Conservation (phyloP, 2,329 filamentous ascomycete genomes). For the Fusarium sp. region DNA sequence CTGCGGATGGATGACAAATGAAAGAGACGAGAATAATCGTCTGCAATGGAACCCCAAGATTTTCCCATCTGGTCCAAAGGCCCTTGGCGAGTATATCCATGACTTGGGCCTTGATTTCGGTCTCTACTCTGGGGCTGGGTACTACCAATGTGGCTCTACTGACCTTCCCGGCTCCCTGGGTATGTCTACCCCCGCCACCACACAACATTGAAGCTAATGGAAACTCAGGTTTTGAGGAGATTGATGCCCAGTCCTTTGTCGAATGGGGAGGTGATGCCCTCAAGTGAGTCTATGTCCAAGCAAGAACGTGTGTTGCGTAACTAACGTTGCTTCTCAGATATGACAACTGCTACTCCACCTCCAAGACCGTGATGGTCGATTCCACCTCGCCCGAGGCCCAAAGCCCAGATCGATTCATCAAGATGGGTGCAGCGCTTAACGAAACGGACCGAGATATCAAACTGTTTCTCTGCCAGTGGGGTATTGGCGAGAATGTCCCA, state of each 20-base stretch:
- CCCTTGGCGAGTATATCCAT: slow-evolving; percentile 63
- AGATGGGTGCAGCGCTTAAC: slow-evolving; percentile 59
- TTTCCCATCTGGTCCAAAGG: slow-evolving; percentile 64
- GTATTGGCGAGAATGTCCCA: slow-evolving; percentile 60
- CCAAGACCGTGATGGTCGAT: slow-evolving; percentile 56
- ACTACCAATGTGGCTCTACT: slow-evolving; percentile 57
- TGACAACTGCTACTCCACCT: slow-evolving; percentile 62
- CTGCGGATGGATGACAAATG: slow-evolving; percentile 65
- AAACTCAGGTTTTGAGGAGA: slow-evolving; percentile 54
- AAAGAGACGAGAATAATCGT: slow-evolving; percentile 56
- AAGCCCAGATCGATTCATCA: slow-evolving; percentile 56
- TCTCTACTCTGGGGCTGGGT: slow-evolving; percentile 64
- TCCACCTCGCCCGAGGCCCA: slow-evolving; percentile 53
- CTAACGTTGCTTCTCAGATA: slow-evolving; percentile 47
- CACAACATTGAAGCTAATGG: rapidly evolving
- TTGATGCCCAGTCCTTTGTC: slow-evolving; percentile 55
- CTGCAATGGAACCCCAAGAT: slow-evolving; percentile 62
- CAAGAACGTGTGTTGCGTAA: rapidly evolving
- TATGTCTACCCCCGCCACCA: slow-evolving; percentile 26
- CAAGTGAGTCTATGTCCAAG: slow-evolving; percentile 55
- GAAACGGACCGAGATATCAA: slow-evolving; percentile 55
- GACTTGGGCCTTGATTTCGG: slow-evolving; percentile 62
- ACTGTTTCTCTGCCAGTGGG: slow-evolving; percentile 67
- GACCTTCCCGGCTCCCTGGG: slow-evolving; percentile 59
- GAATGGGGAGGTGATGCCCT: slow-evolving; percentile 61